Evolutionary conservation across 106 monocot genomes (phyloP).

Genomic region (Chionographis japonica): DNA sequence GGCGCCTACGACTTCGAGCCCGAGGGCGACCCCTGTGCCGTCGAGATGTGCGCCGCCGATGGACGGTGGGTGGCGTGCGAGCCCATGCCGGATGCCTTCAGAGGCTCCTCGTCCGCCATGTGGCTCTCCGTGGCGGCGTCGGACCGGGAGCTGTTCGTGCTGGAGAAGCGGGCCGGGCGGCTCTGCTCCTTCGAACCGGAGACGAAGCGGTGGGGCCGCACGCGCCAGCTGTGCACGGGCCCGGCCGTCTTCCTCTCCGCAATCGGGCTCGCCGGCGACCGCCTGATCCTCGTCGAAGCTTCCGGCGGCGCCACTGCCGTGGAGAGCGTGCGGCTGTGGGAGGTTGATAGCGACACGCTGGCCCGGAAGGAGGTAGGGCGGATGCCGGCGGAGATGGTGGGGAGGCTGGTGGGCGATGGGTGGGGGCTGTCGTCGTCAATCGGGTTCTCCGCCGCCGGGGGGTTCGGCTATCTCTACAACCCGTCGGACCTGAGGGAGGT

Average conservation of each 20-base stretch:
- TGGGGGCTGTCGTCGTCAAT: constrained; percentile 2
- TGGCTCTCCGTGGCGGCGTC: constrained; percentile 50
- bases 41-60: constrained; percentile 23
- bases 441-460: constrained; percentile 19
- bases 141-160: constrained; percentile 23
- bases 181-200: constrained; percentile 39
- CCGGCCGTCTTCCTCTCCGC: constrained; percentile 8
- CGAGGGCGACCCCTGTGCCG: constrained; percentile 26
- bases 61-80: constrained; percentile 20
- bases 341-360: constrained; percentile 19
- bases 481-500: constrained; percentile 18
- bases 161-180: constrained; percentile 29
- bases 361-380: constrained; percentile 2
- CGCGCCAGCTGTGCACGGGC: constrained; percentile 9
- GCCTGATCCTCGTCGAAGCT: constrained; percentile 22
- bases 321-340: constrained; percentile 27
- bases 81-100: constrained; percentile 40
- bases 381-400: constrained; percentile 26
- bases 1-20: constrained; percentile 22
- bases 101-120: constrained; percentile 31
- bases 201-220: constrained; percentile 23
- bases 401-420: constrained; percentile 19
- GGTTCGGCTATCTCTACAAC: constrained; percentile 41
- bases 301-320: neutral
- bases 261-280: constrained; percentile 6